Evolutionary conservation across 768 basidiomycete species (phyloP).

Genomic region (Suillus subluteus): DNA sequence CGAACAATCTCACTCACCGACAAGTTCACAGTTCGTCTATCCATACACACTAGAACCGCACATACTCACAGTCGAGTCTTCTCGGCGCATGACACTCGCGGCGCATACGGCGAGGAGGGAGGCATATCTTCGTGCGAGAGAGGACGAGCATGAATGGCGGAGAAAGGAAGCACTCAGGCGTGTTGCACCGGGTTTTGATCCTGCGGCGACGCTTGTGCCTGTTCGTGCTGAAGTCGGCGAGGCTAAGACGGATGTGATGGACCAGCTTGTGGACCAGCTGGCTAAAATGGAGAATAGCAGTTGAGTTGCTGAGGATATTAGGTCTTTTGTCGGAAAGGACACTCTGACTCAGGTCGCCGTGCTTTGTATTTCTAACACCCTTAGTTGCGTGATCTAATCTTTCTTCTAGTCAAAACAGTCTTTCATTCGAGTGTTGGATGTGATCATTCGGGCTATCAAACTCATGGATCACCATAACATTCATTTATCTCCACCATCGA

Average conservation of each 20-base stretch:
- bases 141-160: slow-evolving; percentile 75
- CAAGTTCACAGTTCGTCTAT: slow-evolving; percentile 81
- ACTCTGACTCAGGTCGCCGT: background rate
- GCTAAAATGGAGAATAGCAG: slow-evolving; percentile 58
- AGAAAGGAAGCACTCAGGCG: slow-evolving; percentile 66
- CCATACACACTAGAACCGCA: slow-evolving; percentile 94
- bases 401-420: background rate
- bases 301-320: background rate
- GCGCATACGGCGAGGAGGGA: slow-evolving; percentile 70
- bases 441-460: background rate
- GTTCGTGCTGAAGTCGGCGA: slow-evolving; percentile 20
- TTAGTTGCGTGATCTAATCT: background rate
- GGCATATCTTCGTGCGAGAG: slow-evolving; percentile 67
- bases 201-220: slow-evolving; percentile 51
- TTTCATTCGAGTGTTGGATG: background rate
- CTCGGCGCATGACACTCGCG: slow-evolving; percentile 68
- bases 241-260: slow-evolving; percentile 64
- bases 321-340: background rate
- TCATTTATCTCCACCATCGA: background rate
- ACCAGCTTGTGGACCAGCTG: slow-evolving; percentile 79
- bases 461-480: background rate
- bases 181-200: slow-evolving; percentile 85
- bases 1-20: slow-evolving; percentile 7
- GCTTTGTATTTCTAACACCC: background rate
- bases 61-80: slow-evolving; percentile 73